Evolutionary conservation across 2,329 filamentous ascomycete genomes (phyloP).

Genomic region (Botrytis tulipae): DNA sequence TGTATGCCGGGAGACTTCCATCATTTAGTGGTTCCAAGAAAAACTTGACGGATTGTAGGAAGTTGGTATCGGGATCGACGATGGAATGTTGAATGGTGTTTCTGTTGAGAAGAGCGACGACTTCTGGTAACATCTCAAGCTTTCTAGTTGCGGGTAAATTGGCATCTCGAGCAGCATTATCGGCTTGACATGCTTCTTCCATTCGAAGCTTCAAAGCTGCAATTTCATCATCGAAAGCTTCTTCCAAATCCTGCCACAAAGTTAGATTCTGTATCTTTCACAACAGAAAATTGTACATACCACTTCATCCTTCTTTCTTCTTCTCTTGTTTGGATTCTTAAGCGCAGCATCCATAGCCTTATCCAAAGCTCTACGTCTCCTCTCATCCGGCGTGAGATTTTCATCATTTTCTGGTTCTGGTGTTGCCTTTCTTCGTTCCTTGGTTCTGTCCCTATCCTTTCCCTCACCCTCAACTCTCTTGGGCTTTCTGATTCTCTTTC

Average conservation of each 20-base stretch:
- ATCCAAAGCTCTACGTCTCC: slow-evolving; percentile 79
- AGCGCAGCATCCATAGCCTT: slow-evolving; percentile 84
- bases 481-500: slow-evolving; percentile 48
- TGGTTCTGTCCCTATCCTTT: slow-evolving; percentile 36
- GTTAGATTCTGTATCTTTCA: slow-evolving; percentile 24
- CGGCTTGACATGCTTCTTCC: slow-evolving; percentile 83
- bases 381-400: slow-evolving; percentile 77
- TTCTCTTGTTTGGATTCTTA: slow-evolving; percentile 68
- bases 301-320: slow-evolving; percentile 81
- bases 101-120: slow-evolving; percentile 82
- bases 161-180: slow-evolving; percentile 76
- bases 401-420: slow-evolving; percentile 70
- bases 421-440: slow-evolving; percentile 45
- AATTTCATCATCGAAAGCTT: slow-evolving; percentile 86
- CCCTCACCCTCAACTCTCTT: slow-evolving; percentile 41
- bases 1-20: slow-evolving; percentile 90
- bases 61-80: slow-evolving; percentile 91
- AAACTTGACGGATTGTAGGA: slow-evolving; percentile 92
- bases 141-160: slow-evolving; percentile 87
- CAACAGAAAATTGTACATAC: slow-evolving; percentile 53
- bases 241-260: slow-evolving; percentile 71
- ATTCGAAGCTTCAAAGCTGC: slow-evolving; percentile 84
- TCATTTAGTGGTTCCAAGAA: slow-evolving; percentile 95
- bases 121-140: slow-evolving; percentile 88
- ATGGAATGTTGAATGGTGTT: slow-evolving; percentile 82